phyloP scores from a whole-genome alignment of 352 stramenopile genomes.

The Globisporangium okanoganense region DNA sequence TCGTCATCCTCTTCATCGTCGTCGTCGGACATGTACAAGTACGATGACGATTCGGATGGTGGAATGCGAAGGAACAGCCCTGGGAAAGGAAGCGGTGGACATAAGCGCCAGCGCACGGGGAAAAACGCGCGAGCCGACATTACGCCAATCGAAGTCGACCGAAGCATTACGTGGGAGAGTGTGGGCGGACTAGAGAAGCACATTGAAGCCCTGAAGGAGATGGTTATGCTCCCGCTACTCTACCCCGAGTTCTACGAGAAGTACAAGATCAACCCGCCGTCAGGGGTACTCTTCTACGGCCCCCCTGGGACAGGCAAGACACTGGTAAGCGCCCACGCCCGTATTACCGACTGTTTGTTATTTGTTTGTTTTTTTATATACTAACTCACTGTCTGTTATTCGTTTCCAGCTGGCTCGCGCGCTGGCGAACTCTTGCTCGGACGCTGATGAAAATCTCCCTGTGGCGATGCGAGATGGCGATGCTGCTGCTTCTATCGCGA shows the following conservation, averaged over 20 bases:
- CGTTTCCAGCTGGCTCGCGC: constrained; percentile 88
- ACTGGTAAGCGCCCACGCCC: constrained; percentile 26
- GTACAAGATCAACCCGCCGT: constrained; percentile 81
- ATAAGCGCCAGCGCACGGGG: constrained; percentile 27
- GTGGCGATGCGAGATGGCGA: constrained; percentile 10
- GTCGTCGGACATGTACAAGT: constrained; percentile 53
- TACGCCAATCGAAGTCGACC: constrained; percentile 76
- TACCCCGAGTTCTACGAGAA: constrained; percentile 93
- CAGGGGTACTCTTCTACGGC: constrained; percentile 87
- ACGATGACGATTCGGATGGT: constrained; percentile 60
- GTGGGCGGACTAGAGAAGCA: constrained; percentile 83
- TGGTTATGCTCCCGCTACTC: constrained; percentile 91
- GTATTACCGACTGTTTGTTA: no score
- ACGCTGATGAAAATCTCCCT: constrained; percentile 19
- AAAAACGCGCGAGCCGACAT: constrained; percentile 69
- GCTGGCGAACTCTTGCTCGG: constrained; percentile 84
- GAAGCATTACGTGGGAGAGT: constrained; percentile 81
- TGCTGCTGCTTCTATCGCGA: constrained; percentile 3
- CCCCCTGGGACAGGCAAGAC: constrained; percentile 93
- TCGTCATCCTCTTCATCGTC: constrained; percentile 47
- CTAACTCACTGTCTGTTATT: no score
- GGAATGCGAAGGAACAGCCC: constrained; percentile 57
- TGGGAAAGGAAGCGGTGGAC: constrained; percentile 18
- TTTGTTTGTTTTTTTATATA: no score
- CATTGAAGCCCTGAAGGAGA: constrained; percentile 91